phyloP scores from a whole-genome alignment of 2,329 filamentous ascomycete genomes.

The Esteya vermicola region DNA sequence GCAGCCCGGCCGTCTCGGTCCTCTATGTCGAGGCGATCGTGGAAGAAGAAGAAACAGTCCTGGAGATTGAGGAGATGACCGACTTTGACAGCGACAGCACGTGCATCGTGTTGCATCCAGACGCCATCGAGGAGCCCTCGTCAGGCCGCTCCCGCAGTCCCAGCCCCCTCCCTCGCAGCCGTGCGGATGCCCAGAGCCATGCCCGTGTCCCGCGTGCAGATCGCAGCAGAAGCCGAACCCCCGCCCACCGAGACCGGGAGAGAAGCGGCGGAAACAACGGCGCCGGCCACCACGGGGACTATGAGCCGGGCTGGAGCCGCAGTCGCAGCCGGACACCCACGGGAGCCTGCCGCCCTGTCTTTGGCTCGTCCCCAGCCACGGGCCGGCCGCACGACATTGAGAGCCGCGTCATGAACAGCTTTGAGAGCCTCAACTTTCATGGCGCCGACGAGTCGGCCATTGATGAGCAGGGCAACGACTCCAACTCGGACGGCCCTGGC shows the following conservation, averaged over 20 bases:
- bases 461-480: conserved; percentile 12
- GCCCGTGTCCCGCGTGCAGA: no score
- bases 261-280: not conserved
- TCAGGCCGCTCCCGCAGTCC: not conserved
- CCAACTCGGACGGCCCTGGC: conserved; percentile 24
- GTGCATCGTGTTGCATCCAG: conserved; percentile 26
- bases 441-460: conserved; percentile 12
- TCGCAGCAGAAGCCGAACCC: no score
- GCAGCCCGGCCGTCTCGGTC: no score
- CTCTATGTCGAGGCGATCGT: no score
- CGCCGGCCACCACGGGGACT: no score
- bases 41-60: conserved; percentile 11
- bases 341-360: not conserved
- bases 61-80: conserved; percentile 29
- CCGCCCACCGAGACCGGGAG: not conserved
- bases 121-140: conserved; percentile 29
- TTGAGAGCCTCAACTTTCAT: conserved; percentile 32
- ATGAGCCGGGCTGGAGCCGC: no score
- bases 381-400: conserved; percentile 20
- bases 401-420: conserved; percentile 26
- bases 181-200: conserved; percentile 8
- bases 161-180: no score
- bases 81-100: conserved; percentile 31
- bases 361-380: not conserved
- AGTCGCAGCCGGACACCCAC: no score